A percentile compares a stretch with the other conserved stretches of the same genome.
Evolutionary conservation across 225 moss, liverwort and hornwort species (phyloP).

Genomic region (Marchantia paleacea): DNA sequence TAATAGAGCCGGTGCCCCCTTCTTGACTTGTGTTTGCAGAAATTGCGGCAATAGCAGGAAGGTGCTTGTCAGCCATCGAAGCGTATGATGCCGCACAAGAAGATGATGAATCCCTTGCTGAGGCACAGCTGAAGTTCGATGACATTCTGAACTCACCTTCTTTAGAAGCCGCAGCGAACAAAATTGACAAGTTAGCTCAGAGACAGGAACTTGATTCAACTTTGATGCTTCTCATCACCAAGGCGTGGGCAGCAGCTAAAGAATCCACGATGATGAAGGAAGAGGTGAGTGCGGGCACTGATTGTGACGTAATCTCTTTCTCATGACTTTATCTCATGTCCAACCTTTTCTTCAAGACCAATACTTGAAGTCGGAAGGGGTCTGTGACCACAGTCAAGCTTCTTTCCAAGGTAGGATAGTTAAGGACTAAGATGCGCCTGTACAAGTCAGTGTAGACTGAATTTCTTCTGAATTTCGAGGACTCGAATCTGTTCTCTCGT

Average conservation of each 20-base stretch:
- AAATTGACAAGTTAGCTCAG: constrained; percentile 84
- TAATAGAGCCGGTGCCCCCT: not conserved
- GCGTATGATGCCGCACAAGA: constrained; percentile 58
- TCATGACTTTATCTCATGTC: not conserved
- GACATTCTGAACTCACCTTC: constrained; percentile 79
- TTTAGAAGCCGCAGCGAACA: constrained; percentile 70
- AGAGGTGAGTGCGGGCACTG: constrained; percentile 45
- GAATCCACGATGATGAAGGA: constrained; percentile 97
- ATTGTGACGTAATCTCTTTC: not conserved
- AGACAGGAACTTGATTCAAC: constrained; percentile 85
- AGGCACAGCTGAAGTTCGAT: constrained; percentile 77
- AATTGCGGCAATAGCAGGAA: constrained; percentile 66
- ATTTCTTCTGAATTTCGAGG: too few species aligned
- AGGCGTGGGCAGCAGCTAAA: constrained; percentile 97
- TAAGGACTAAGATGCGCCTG: too few species aligned
- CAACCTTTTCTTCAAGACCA: not conserved
- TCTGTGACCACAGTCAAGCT: too few species aligned
- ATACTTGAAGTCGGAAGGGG: not conserved
- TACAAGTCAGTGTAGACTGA: too few species aligned
- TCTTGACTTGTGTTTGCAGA: constrained; percentile 41
- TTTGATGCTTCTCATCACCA: constrained; percentile 88
- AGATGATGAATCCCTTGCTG: constrained; percentile 48
- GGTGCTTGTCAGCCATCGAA: constrained; percentile 69
- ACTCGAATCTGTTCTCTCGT: too few species aligned
- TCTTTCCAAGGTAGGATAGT: too few species aligned